Evolutionary conservation across 2,329 filamentous ascomycete species (phyloP).

Genomic region (Fusarium nygamai): DNA sequence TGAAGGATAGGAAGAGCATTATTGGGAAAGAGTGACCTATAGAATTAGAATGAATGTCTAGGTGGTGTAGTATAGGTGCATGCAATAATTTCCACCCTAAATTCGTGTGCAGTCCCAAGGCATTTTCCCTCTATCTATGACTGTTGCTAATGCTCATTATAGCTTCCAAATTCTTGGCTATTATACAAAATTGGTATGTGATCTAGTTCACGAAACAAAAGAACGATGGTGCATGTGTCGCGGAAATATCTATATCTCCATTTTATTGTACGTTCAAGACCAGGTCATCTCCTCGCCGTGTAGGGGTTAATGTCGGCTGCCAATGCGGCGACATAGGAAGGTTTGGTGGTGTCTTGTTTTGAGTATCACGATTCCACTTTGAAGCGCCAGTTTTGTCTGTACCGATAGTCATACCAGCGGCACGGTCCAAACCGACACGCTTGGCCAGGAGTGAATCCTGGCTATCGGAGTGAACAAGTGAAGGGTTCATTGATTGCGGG

Average conservation of each 20-base stretch:
- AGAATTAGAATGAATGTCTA: constrained; percentile 36
- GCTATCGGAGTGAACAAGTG: constrained; percentile 41
- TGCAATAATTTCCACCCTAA: constrained; percentile 32
- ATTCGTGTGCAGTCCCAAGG: constrained; percentile 5
- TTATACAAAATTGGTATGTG: constrained; percentile 34
- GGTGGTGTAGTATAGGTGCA: constrained; percentile 35
- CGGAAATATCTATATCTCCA: constrained; percentile 2
- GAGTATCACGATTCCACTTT: constrained; percentile 32
- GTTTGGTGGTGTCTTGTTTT: constrained; percentile 16
- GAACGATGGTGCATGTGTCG: constrained; percentile 7
- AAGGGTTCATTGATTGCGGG: constrained; percentile 12
- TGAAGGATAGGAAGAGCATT: neutral
- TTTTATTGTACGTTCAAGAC: constrained; percentile 64
- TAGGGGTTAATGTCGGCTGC: constrained; percentile 72
- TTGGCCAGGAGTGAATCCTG: constrained; percentile 60
- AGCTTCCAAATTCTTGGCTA: constrained; percentile 31
- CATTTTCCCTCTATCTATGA: constrained; percentile 33
- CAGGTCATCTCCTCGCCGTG: constrained; percentile 72
- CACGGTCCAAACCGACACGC: constrained; percentile 60
- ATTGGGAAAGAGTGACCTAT: constrained; percentile 2
- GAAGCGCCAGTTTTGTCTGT: constrained; percentile 17
- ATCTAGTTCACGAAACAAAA: constrained; percentile 14
- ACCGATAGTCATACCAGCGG: constrained; percentile 56
- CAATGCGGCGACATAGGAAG: constrained; percentile 40
- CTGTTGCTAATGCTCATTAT: constrained; percentile 38